Percentiles rank a stretch among this genome's conserved stretches.
These are phyloP conservation scores for Ophiocordyceps camponoti-leonardi DNA, from an alignment of 2,329 filamentous ascomycete genomes.

Conservation along the genomic window DNA sequence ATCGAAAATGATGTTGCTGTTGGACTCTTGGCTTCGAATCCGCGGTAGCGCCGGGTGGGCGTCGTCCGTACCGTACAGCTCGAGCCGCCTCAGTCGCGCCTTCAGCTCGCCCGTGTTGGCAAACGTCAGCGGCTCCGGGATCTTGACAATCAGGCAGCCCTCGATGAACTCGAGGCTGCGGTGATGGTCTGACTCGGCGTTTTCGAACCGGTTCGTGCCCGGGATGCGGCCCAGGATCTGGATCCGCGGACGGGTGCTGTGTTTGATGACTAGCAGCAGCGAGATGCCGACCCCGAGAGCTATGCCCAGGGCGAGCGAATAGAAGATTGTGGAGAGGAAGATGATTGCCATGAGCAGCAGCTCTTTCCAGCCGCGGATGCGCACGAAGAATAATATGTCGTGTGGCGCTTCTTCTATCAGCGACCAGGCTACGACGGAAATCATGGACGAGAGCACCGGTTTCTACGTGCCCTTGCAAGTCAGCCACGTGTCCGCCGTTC, in stretches of 20 bases:
- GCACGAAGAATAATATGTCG: slow-evolving; percentile 78
- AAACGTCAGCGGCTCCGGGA: slow-evolving; percentile 90
- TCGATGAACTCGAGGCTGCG: slow-evolving; percentile 75
- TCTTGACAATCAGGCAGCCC: slow-evolving; percentile 89
- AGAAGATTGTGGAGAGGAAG: slow-evolving; percentile 83
- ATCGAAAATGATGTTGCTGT: slow-evolving; percentile 89
- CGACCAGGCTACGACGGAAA: slow-evolving; percentile 86
- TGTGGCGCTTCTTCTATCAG: slow-evolving; percentile 90
- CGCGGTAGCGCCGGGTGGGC: slow-evolving; percentile 80
- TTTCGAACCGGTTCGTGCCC: slow-evolving; percentile 70
- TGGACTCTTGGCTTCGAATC: slow-evolving; percentile 60
- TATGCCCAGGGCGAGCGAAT: slow-evolving; percentile 85
- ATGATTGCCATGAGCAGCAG: slow-evolving; percentile 78
- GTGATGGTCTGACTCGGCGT: slow-evolving; percentile 52
- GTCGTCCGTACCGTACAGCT: slow-evolving; percentile 72
- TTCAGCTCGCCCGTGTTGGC: slow-evolving; percentile 92
- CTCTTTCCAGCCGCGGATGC: slow-evolving; percentile 73
- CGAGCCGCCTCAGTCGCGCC: slow-evolving; percentile 62
- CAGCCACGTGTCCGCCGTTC: background rate
- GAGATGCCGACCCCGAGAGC: slow-evolving; percentile 86
- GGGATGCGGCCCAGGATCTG: slow-evolving; percentile 87
- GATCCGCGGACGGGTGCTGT: slow-evolving; percentile 82
- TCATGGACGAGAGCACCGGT: slow-evolving; percentile 84
- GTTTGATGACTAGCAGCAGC: slow-evolving; percentile 73
- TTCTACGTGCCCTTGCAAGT: slow-evolving; percentile 35